phyloP scores from a whole-genome alignment of 1,284 basidiomycete genomes.

The Rhodotorula sp. region DNA sequence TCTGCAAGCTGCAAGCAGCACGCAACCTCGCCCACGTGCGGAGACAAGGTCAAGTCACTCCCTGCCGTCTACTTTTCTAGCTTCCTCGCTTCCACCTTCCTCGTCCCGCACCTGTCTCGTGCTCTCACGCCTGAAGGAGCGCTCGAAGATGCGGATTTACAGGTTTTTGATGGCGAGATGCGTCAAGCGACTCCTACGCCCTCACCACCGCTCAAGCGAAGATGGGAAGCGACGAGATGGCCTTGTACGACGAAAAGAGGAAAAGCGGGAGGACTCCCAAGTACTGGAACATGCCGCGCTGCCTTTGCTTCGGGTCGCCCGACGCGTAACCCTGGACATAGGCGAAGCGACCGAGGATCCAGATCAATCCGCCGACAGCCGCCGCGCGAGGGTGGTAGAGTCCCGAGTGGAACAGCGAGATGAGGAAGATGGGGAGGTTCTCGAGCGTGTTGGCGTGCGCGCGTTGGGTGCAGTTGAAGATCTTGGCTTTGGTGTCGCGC shows the following conservation, averaged over 20 bases:
- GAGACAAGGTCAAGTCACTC: no score
- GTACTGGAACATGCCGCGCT: slow-evolving; percentile 23
- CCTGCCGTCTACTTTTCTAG: no score
- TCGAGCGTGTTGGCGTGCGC: slow-evolving; percentile 38
- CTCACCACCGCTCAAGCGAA: background rate
- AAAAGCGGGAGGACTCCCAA: slow-evolving; percentile 22
- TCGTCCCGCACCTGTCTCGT: no score
- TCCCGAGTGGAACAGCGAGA: slow-evolving; percentile 24
- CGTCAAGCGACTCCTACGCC: no score
- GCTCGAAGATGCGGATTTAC: no score
- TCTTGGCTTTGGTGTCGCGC: slow-evolving; percentile 14
- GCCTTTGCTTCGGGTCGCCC: slow-evolving; percentile 21
- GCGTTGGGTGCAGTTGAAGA: slow-evolving; percentile 38
- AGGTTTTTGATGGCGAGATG: no score
- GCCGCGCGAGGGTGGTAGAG: slow-evolving; percentile 28
- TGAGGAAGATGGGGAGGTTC: slow-evolving; percentile 29
- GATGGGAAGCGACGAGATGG: slow-evolving; percentile 10
- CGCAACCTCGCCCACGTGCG: no score
- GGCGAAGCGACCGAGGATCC: slow-evolving; percentile 24
- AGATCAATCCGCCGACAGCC: slow-evolving; percentile 18
- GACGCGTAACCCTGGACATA: slow-evolving; percentile 33
- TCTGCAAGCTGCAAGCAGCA: no score
- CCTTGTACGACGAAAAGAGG: slow-evolving; percentile 23
- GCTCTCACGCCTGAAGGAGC: no score
- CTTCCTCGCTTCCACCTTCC: no score